Evolutionary conservation across 352 stramenopile species (phyloP).

Genomic region (Phytophthora parvispora): DNA sequence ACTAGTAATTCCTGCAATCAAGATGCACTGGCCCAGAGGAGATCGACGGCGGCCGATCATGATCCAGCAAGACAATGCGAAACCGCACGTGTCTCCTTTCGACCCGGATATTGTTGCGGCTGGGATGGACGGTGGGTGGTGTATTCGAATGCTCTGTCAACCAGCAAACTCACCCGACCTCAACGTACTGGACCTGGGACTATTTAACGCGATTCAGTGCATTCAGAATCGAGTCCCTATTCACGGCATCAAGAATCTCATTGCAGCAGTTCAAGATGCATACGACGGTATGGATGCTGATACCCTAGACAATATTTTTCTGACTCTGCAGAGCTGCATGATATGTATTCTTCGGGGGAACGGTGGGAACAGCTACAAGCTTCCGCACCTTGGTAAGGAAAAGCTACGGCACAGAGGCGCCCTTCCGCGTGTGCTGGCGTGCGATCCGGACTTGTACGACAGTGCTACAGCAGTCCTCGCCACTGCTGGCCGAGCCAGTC

Average conservation of each 20-base stretch:
- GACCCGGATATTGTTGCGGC: neutral
- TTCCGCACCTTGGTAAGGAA: slow-evolving; percentile 1
- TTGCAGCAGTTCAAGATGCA: neutral
- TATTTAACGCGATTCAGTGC: neutral
- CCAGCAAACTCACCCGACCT: slow-evolving; percentile 2
- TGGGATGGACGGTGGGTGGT: neutral
- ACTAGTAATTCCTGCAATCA: neutral
- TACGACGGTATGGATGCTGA: neutral
- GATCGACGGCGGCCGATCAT: neutral
- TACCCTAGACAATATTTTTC: neutral
- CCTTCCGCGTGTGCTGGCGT: no score
- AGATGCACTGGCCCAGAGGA: neutral
- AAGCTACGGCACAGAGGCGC: no score
- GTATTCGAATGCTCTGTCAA: neutral
- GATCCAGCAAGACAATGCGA: slow-evolving; percentile 6
- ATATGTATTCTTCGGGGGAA: neutral
- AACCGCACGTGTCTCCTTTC: neutral
- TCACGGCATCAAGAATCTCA: neutral
- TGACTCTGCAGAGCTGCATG: slow-evolving; percentile 1
- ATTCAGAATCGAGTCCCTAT: neutral
- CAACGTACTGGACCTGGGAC: neutral
- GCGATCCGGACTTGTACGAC: no score
- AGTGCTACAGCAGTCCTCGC: no score
- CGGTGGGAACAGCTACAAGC: neutral
- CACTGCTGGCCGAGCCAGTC: no score